Evolutionary conservation across 1,284 basidiomycete species (phyloP), one percentile per base, ranked within the genome.

Genomic region (Puccinia novopanici): DNA sequence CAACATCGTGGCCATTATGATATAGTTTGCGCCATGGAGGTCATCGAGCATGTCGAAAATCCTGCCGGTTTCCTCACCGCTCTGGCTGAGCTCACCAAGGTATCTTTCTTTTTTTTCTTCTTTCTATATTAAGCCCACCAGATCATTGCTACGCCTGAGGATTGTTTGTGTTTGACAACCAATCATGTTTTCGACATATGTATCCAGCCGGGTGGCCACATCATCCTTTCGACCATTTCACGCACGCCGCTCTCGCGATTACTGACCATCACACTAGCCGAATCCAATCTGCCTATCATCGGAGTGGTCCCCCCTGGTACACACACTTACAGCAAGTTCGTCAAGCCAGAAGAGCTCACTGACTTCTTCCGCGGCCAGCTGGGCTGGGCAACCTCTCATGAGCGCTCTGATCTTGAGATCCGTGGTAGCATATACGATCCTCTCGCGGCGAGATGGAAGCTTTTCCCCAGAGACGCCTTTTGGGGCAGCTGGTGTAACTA

Each of bases 21-120:
- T 85, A 89, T 96, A 9, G 95, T 99, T 19, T 97, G 94, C 85
- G 93, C 94, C 13, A 95, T 99, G 94, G 97, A 99, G 85, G 95
- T 99, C 22, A 85, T 99, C 61, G 97, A 99, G 87, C 97, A 99
- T 85, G 97, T 99, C 81, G 92, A 97, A 84, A 91, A 95, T 83
- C 96, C 97, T 0, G 88, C 90, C 15, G 89, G 89, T 9, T 99
- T 99, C 86, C 88, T 98, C 73, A 88, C 89, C 65, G 91, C 91
- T 68, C 92, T 94, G 82, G 91, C 92, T 0, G 88, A 92, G 81
- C 89, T 97, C 72, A 90, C 95, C 82, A 97, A 95, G 87, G 94
- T 93, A 81, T 71, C 17, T 24, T 40, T 42, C 17, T n/a, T 24
- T 40, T 42, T n/a, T n/a, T 42, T 57, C 34, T 1, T 54, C 74